A percentile compares a stretch with the other conserved stretches of the same genome.
Conservation (phyloP, 192 early-diverging fungal genomes). For the Linderina pennispora region DNA sequence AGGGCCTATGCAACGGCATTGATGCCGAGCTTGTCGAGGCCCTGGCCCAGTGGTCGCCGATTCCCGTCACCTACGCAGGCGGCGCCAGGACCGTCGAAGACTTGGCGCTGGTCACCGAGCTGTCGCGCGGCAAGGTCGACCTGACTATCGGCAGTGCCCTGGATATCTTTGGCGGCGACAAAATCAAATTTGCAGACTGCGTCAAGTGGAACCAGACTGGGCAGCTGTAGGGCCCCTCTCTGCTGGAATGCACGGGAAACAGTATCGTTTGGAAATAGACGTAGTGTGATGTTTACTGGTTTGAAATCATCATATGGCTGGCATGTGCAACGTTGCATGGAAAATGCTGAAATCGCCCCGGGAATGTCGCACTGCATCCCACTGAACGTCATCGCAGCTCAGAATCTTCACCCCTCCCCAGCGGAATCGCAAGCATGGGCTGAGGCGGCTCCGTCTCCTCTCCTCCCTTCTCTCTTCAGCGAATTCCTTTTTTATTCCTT, state of each 20-base stretch:
- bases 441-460: too few relatives aligned
- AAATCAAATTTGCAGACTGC: constrained; percentile 77
- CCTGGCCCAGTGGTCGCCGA: constrained; percentile 75
- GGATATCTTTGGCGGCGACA: constrained; percentile 93
- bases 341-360: too few relatives aligned
- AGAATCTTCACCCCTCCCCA: too few relatives aligned
- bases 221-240: background rate
- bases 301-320: too few relatives aligned
- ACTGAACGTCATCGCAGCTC: too few relatives aligned
- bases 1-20: constrained; percentile 92
- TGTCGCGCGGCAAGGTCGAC: constrained; percentile 83
- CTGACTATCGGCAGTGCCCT: constrained; percentile 93
- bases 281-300: too few relatives aligned
- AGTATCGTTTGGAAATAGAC: too few relatives aligned
- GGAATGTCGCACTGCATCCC: too few relatives aligned
- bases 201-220: constrained; percentile 61
- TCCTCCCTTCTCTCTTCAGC: too few relatives aligned
- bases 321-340: too few relatives aligned
- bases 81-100: constrained; percentile 63
- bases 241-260: too few relatives aligned
- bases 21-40: constrained; percentile 76
- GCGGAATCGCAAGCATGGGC: too few relatives aligned
- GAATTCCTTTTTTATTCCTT: background rate
- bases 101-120: constrained; percentile 65
- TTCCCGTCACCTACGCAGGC: constrained; percentile 95